A percentile compares a stretch with the other conserved stretches of the same genome.
These are phyloP conservation scores for Magnusiomyces suaveolens DNA, from an alignment of 1,139 yeast genomes.

Conservation along the genomic window DNA sequence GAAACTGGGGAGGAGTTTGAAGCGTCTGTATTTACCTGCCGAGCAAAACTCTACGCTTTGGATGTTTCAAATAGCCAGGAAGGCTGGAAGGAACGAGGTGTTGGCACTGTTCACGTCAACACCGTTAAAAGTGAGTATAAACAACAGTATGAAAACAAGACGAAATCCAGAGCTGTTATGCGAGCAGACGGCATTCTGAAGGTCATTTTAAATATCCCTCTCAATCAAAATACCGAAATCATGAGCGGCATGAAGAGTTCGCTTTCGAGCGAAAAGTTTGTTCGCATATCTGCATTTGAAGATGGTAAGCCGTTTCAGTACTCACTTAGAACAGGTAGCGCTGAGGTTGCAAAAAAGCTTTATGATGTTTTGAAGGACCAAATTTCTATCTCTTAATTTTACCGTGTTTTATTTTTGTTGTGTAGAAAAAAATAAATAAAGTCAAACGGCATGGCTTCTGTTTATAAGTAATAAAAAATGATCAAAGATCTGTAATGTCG, in stretches of 20 bases:
- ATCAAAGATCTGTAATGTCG: too few species aligned
- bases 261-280: slow-evolving; percentile 63
- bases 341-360: slow-evolving; percentile 51
- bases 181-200: slow-evolving; percentile 80
- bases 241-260: slow-evolving; percentile 81
- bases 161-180: slow-evolving; percentile 63
- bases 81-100: slow-evolving; percentile 96
- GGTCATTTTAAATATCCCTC: slow-evolving; percentile 69
- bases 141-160: slow-evolving; percentile 17
- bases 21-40: slow-evolving; percentile 52
- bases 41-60: slow-evolving; percentile 72
- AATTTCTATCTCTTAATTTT: slow-evolving; percentile 19
- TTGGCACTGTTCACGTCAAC: slow-evolving; percentile 78
- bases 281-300: slow-evolving; percentile 54
- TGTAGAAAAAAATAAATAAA: too few species aligned
- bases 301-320: slow-evolving; percentile 67
- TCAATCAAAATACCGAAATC: slow-evolving; percentile 45
- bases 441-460: too few species aligned
- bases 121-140: slow-evolving; percentile 34
- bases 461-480: too few species aligned
- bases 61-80: slow-evolving; percentile 46
- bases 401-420: too few species aligned
- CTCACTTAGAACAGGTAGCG: slow-evolving; percentile 62
- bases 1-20: slow-evolving; percentile 92
- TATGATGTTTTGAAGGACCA: slow-evolving; percentile 43